Evolutionary conservation across 441 rosid species (phyloP), one percentile per base, ranked within the genome.

Genomic region (Viola pubescens): DNA sequence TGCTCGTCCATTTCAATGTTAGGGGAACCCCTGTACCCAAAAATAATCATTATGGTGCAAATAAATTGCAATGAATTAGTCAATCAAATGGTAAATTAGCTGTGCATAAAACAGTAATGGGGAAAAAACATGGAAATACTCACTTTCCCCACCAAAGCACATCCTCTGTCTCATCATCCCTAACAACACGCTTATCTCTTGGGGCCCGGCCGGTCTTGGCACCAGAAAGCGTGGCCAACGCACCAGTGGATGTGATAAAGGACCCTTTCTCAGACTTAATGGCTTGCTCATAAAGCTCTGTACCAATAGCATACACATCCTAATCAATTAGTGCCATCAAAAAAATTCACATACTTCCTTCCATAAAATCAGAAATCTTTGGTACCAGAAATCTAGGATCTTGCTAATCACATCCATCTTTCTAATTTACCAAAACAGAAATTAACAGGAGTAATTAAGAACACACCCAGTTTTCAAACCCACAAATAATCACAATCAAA

Each of bases 61-160:
- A 19, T 0, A 14, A 16, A 10, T 38, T 7, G 10, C 19, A 19
- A 10, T 39, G 0, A 58, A 39, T 9, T 7, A 62, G 7, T 8
- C 2, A 64, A 3, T 26, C 3, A 45, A 7, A 45, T 8, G 11
- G 46, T 43, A 43, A 43, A 6, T 43, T 43, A 43, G 10, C 46
- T 6, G 46, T 9, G 10, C 46, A 26, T 9, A 43, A 6, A 43
- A 43, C 46, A 6, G 7, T 9, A 43, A 43, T 1, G 52, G 43
- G 6, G 16, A 42, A 9, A 59, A 4, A 12, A 4, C 37, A 6
- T 1, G 19, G 48, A 5, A 12, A 6, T 26, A 82, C 97, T 81
- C 64, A 90, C 97, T 84, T 90, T 41, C 97, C 97, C 97, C 97
- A 90, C 97, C 97, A 90, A 68, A 90, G 97, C 48, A 82, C 91